Evolutionary conservation across 345 rosid species (phyloP).

Genomic region (Diplotaxis tenuifolia): DNA sequence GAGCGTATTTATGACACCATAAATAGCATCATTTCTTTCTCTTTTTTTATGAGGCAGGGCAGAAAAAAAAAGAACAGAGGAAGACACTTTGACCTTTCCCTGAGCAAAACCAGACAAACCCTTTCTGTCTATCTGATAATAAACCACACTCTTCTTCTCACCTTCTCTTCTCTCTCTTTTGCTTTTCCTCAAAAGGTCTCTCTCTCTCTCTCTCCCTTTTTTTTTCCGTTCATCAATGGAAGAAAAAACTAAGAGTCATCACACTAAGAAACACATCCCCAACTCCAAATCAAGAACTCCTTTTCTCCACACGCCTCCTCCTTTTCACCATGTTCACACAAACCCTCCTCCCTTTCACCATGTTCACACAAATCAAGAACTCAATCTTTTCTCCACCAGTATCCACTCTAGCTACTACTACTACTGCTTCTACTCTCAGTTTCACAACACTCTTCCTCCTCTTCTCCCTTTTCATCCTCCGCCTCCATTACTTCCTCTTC

Average conservation of each 20-base stretch:
- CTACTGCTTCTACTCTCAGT: constrained; percentile 55
- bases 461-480: constrained; percentile 63
- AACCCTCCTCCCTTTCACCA: constrained; percentile 38
- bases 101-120: constrained; percentile 34
- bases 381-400: constrained; percentile 3
- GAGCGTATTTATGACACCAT: constrained; percentile 28
- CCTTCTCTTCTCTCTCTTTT: constrained; percentile 22
- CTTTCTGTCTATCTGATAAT: constrained; percentile 35
- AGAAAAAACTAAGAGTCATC: constrained; percentile 40
- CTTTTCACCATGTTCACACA: constrained; percentile 37
- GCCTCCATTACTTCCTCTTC: constrained; percentile 51
- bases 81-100: constrained; percentile 37
- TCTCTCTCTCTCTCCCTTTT: background rate
- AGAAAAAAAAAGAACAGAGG: constrained; percentile 1
- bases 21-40: constrained; percentile 15
- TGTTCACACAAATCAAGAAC: constrained; percentile 24
- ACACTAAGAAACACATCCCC: constrained; percentile 20
- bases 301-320: constrained; percentile 41
- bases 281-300: constrained; percentile 41
- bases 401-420: constrained; percentile 41
- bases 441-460: constrained; percentile 46
- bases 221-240: constrained; percentile 54
- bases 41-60: background rate
- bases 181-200: constrained; percentile 2
- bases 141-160: constrained; percentile 31